Conservation (phyloP, 805 yeast species). For the Novakomyces olei region DNA sequence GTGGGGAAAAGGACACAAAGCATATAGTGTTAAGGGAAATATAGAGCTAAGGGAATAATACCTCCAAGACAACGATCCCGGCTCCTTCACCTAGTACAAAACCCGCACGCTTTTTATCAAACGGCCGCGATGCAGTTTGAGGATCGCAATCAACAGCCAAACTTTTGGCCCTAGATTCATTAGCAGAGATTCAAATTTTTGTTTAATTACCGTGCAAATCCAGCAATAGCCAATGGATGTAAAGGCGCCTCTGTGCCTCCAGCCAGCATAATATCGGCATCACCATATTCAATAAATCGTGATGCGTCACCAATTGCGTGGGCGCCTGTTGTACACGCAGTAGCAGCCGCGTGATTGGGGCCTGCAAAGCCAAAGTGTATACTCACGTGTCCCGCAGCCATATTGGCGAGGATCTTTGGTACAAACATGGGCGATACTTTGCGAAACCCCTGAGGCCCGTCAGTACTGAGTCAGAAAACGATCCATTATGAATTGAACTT, state of each 20-base stretch:
- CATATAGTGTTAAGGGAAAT: too few species aligned
- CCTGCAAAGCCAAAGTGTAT: slow-evolving; percentile 60
- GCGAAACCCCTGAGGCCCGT: slow-evolving; percentile 26
- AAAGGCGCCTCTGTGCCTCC: slow-evolving; percentile 85
- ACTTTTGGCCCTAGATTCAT: slow-evolving; percentile 64
- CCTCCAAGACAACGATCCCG: slow-evolving; percentile 60
- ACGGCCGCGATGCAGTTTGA: slow-evolving; percentile 56
- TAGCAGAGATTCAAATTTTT: too few species aligned
- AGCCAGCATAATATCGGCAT: slow-evolving; percentile 70
- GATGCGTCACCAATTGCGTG: slow-evolving; percentile 87
- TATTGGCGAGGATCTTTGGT: slow-evolving; percentile 63
- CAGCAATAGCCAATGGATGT: slow-evolving; percentile 72
- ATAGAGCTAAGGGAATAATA: too few species aligned
- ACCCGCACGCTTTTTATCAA: slow-evolving; percentile 57
- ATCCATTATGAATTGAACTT: too few species aligned
- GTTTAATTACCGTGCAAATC: too few species aligned
- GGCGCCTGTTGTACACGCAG: slow-evolving; percentile 94
- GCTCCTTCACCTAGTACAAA: slow-evolving; percentile 89
- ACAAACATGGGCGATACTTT: slow-evolving; percentile 69
- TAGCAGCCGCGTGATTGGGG: slow-evolving; percentile 67
- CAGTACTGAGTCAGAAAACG: not conserved
- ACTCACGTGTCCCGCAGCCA: slow-evolving; percentile 86
- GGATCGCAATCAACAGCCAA: slow-evolving; percentile 49
- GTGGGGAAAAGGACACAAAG: too few species aligned
- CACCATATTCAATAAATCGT: slow-evolving; percentile 54